These are phyloP conservation scores for Breviolum minutum DNA, from an alignment of 73 alveolate genomes.

Conservation along the genomic window DNA sequence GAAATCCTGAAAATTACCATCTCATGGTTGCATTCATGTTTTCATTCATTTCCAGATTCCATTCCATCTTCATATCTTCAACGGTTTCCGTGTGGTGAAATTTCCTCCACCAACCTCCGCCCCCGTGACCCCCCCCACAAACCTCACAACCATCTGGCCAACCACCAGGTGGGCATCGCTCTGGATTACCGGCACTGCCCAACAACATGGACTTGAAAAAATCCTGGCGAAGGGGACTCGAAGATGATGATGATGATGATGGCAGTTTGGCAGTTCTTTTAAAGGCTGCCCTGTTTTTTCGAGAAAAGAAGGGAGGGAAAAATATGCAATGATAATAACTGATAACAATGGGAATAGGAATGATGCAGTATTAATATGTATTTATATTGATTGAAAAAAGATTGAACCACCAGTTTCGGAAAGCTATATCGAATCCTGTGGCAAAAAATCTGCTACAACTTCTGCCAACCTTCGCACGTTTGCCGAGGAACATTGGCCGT, in stretches of 20 bases:
- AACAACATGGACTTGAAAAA: constrained; percentile 57
- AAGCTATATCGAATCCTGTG: background rate
- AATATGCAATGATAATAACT: background rate
- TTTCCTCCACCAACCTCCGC: too few species aligned
- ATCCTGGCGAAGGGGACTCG: constrained; percentile 22
- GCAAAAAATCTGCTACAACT: background rate
- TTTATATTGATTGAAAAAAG: too few species aligned
- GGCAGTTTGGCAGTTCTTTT: background rate
- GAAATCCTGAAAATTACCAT: too few species aligned
- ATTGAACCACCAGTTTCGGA: too few species aligned
- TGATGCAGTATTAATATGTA: background rate
- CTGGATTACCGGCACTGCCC: constrained; percentile 77
- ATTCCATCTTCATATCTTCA: too few species aligned
- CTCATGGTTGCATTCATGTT: too few species aligned
- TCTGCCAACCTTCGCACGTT: background rate
- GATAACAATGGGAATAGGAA: background rate
- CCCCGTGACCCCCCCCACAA: too few species aligned
- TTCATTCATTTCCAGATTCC: too few species aligned
- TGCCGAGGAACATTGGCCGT: constrained; percentile 59
- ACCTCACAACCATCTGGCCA: constrained; percentile 95
- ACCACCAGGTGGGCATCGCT: constrained; percentile 89
- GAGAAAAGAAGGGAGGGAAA: background rate
- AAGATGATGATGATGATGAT: too few species aligned
- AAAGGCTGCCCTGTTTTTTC: background rate
- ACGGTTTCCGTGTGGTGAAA: too few species aligned